Percentiles rank a stretch among this genome's conserved stretches.
These are phyloP conservation scores for Wickerhamomyces bovis DNA, from an alignment of 805 yeast genomes.

Conservation along the genomic window DNA sequence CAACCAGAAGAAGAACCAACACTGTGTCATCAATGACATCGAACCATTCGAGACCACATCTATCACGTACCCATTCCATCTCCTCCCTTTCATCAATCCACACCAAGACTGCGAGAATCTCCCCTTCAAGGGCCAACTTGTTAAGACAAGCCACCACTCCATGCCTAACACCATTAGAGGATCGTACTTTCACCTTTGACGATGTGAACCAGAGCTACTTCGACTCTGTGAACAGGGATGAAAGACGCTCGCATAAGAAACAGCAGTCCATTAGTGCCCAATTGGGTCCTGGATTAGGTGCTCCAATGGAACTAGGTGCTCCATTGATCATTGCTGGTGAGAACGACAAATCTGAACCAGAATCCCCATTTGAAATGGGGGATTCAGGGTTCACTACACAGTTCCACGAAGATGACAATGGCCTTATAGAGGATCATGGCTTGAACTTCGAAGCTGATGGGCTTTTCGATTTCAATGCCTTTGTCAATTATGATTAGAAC, in stretches of 20 bases:
- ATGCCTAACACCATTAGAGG: constrained; percentile 9
- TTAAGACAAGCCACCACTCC: constrained; percentile 19
- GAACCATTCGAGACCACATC: not conserved
- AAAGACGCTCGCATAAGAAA: constrained; percentile 2
- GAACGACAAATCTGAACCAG: constrained; percentile 8
- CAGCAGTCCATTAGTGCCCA: constrained; percentile 11
- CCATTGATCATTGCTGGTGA: constrained; percentile 2
- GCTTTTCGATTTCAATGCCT: constrained; percentile 21
- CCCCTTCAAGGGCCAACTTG: constrained; percentile 18
- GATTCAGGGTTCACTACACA: constrained; percentile 1
- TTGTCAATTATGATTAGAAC: constrained; percentile 12
- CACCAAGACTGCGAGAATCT: constrained; percentile 11
- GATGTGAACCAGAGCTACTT: constrained; percentile 9
- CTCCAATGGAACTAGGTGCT: not conserved
- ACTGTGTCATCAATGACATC: constrained; percentile 19
- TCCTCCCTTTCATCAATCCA: constrained; percentile 18
- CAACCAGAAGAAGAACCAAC: constrained; percentile 21
- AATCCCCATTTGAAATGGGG: constrained; percentile 6
- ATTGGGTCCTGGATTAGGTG: constrained; percentile 18
- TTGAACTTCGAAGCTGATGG: constrained; percentile 9
- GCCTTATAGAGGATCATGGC: not conserved
- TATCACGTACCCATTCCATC: constrained; percentile 20
- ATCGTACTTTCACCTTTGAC: constrained; percentile 17
- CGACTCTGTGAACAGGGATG: constrained; percentile 5
- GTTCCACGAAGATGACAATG: not conserved